phyloP scores from a whole-genome alignment of 2,329 filamentous ascomycete species.

The Pseudocercospora fuligena region DNA sequence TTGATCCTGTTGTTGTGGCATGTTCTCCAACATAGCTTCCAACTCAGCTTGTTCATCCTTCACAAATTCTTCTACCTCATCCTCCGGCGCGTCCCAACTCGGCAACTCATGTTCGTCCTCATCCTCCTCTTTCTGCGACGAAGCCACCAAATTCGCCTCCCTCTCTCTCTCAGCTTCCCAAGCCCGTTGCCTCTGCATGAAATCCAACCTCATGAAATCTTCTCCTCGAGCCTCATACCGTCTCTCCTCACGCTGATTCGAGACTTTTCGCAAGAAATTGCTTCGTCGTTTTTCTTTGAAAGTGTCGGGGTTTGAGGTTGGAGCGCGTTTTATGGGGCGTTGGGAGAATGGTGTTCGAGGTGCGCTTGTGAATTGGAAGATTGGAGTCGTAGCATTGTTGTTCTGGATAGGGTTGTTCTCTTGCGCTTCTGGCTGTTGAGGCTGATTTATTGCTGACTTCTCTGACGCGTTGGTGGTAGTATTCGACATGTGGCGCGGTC shows the following conservation, averaged over 20 bases:
- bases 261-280: conserved; percentile 68
- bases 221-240: conserved; percentile 53
- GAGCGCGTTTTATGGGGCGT: conserved; percentile 65
- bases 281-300: conserved; percentile 67
- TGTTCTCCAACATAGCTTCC: conserved; percentile 50
- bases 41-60: conserved; percentile 52
- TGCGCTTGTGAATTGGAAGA: neutral
- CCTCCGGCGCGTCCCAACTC: conserved; percentile 25
- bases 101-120: conserved; percentile 31
- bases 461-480: neutral
- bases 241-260: conserved; percentile 51
- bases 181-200: conserved; percentile 47
- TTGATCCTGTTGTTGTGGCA: conserved; percentile 39
- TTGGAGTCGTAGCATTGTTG: neutral
- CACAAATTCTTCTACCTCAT: conserved; percentile 47
- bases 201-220: conserved; percentile 56
- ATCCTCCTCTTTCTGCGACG: conserved; percentile 32
- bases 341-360: conserved; percentile 51
- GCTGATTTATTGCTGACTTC: neutral
- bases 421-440: no score
- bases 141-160: conserved; percentile 42
- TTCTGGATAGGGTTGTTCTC: conserved; percentile 1
- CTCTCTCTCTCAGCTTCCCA: conserved; percentile 52
- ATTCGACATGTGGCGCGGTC: conserved; percentile 24
- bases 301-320: conserved; percentile 64